Evolutionary conservation across 306 rosid genomes (phyloP).

Genomic region (Pueraria montana): DNA sequence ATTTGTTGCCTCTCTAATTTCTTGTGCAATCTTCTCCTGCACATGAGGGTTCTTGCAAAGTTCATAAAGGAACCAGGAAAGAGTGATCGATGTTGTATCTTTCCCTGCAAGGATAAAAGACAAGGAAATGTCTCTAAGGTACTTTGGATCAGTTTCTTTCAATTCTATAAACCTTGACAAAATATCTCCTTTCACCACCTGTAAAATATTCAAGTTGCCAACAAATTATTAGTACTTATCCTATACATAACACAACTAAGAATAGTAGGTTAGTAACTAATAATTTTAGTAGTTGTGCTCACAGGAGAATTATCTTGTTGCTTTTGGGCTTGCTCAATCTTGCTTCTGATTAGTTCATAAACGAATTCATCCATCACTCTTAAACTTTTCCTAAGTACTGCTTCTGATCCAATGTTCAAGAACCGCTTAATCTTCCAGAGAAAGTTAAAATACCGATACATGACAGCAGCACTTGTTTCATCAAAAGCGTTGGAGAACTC

Average conservation of each 20-base stretch:
- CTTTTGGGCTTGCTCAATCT: slow-evolving; percentile 51
- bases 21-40: slow-evolving; percentile 66
- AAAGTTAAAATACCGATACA: slow-evolving; percentile 54
- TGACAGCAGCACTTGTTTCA: slow-evolving; percentile 45
- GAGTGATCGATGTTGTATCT: slow-evolving; percentile 64
- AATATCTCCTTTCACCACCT: slow-evolving; percentile 53
- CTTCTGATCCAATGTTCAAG: slow-evolving; percentile 67
- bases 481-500: slow-evolving; percentile 52
- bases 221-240: slow-evolving; percentile 10
- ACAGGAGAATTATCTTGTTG: slow-evolving; percentile 47
- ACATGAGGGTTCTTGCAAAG: slow-evolving; percentile 64
- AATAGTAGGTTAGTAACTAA: background rate
- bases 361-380: slow-evolving; percentile 44
- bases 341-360: slow-evolving; percentile 44
- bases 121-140: slow-evolving; percentile 60
- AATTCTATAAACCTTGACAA: slow-evolving; percentile 65
- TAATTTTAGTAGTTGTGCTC: slow-evolving; percentile 25
- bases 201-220: slow-evolving; percentile 16
- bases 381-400: slow-evolving; percentile 46
- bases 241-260: slow-evolving; percentile 11
- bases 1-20: slow-evolving; percentile 54
- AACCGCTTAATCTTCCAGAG: slow-evolving; percentile 58
- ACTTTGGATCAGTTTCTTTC: slow-evolving; percentile 54
- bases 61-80: slow-evolving; percentile 63
- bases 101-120: slow-evolving; percentile 65